Evolutionary conservation across 73 alveolate genomes (phyloP).

Genomic region (Symbiodinium natans): DNA sequence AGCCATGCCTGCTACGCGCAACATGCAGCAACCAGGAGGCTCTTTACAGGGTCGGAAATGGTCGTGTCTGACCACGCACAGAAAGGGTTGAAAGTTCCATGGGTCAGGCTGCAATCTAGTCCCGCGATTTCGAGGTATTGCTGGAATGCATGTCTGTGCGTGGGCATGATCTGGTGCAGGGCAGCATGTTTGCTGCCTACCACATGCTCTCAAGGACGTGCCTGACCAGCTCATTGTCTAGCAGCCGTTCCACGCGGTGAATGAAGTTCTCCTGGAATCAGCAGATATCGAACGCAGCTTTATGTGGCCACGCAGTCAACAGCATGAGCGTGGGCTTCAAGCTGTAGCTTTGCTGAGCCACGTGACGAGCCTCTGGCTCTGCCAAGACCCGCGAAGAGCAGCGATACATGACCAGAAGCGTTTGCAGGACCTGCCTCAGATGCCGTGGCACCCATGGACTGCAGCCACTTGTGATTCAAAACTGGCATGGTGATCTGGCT

Average conservation of each 20-base stretch:
- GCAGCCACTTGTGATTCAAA: neutral
- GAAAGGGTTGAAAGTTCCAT: neutral
- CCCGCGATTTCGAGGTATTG: too few relatives aligned
- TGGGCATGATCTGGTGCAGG: too few relatives aligned
- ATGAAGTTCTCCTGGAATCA: constrained; percentile 70
- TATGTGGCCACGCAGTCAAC: too few relatives aligned
- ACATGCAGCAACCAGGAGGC: too few relatives aligned
- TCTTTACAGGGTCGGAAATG: too few relatives aligned
- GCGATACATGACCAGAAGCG: constrained; percentile 61
- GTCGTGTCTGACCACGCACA: too few relatives aligned
- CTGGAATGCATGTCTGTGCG: too few relatives aligned
- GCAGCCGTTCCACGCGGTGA: constrained; percentile 61
- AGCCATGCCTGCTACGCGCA: too few relatives aligned
- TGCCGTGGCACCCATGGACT: neutral
- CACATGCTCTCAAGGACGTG: too few relatives aligned
- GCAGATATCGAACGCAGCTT: neutral
- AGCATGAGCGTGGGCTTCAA: too few relatives aligned
- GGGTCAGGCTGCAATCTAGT: too few relatives aligned
- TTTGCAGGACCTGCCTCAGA: constrained; percentile 77
- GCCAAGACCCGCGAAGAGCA: constrained; percentile 78
- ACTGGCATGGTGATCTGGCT: neutral
- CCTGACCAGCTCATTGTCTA: constrained; percentile 65
- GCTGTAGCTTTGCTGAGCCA: neutral
- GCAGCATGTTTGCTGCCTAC: too few relatives aligned
- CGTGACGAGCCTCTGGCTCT: constrained; percentile 47